phyloP scores from a whole-genome alignment of 305 asterid genomes.

The Fraxinus floribunda region DNA sequence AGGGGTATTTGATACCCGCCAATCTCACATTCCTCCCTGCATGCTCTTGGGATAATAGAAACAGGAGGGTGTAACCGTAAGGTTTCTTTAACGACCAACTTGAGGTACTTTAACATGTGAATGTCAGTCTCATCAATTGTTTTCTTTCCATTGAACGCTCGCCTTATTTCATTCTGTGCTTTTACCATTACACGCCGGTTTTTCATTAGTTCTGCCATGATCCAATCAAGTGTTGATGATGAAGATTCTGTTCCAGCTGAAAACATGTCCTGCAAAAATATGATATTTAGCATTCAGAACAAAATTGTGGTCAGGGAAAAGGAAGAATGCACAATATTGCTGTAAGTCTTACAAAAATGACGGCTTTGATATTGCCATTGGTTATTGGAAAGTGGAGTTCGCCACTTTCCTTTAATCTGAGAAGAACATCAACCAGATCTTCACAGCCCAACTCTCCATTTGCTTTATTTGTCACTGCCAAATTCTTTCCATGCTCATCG shows the following conservation, averaged over 20 bases:
- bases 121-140: neutral
- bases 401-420: neutral
- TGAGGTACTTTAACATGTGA: neutral
- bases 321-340: neutral
- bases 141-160: neutral
- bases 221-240: neutral
- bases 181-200: neutral
- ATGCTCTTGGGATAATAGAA: neutral
- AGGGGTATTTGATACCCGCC: neutral
- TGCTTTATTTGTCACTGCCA: neutral
- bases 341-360: neutral
- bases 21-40: neutral
- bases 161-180: neutral
- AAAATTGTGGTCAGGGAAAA: neutral
- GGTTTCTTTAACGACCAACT: neutral
- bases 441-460: neutral
- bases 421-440: neutral
- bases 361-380: neutral
- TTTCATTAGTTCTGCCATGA: neutral
- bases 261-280: neutral
- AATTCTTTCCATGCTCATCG: slow-evolving; percentile 18
- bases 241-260: neutral
- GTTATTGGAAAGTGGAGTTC: neutral
- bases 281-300: neutral
- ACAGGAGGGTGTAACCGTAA: neutral